Percentiles rank a stretch among this genome's conserved stretches.
These are phyloP conservation scores for Meira nashicola DNA, from an alignment of 1,284 basidiomycete genomes.

Conservation along the genomic window DNA sequence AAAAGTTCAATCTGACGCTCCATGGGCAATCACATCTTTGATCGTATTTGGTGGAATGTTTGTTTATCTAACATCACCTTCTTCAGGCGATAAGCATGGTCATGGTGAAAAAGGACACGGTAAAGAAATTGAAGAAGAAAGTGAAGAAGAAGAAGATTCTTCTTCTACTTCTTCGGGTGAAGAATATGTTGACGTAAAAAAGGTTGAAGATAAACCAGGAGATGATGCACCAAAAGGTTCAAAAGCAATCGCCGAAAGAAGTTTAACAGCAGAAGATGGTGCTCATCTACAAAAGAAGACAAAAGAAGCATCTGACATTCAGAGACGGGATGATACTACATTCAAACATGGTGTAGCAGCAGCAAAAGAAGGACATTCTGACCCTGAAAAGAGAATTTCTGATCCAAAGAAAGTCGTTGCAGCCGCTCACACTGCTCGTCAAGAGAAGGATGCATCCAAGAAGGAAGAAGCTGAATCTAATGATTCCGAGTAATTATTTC, in stretches of 20 bases:
- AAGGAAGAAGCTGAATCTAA: neutral
- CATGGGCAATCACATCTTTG: conserved; percentile 14
- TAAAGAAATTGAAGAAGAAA: conserved; percentile 5
- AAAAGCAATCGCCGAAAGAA: conserved; percentile 6
- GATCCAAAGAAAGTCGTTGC: conserved; percentile 14
- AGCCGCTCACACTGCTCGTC: conserved; percentile 2
- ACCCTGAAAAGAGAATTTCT: conserved; percentile 1
- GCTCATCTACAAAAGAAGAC: conserved; percentile 12
- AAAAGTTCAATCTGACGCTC: conserved; percentile 9
- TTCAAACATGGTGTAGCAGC: conserved; percentile 14
- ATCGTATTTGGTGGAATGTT: conserved; percentile 14
- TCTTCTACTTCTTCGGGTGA: neutral
- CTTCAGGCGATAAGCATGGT: conserved; percentile 9
- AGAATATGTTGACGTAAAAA: conserved; percentile 6
- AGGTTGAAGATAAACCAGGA: conserved; percentile 4
- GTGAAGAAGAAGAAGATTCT: conserved; percentile 6
- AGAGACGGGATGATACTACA: conserved; percentile 6
- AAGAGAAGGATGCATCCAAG: neutral
- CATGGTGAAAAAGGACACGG: conserved; percentile 5
- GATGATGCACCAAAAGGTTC: neutral
- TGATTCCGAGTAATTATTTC: no score
- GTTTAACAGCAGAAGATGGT: conserved; percentile 9
- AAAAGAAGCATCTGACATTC: neutral
- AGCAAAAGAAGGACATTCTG: conserved; percentile 12
- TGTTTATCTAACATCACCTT: conserved; percentile 15